These are phyloP conservation scores for Suhomyces sp. DNA, from an alignment of 805 yeast species.

Conservation along the genomic window DNA sequence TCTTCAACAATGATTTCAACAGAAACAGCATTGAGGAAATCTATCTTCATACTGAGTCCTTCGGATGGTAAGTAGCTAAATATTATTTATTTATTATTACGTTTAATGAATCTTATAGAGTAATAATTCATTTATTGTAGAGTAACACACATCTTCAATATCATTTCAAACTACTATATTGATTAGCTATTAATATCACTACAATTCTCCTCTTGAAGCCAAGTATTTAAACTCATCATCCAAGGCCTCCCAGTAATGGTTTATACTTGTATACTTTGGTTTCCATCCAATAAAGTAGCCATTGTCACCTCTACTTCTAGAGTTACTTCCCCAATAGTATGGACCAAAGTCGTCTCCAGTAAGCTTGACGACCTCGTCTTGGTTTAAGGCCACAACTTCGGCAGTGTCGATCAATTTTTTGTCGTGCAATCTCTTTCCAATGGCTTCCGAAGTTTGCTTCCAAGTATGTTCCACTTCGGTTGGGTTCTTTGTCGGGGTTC, in stretches of 20 bases:
- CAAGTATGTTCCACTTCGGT: slow-evolving; percentile 25
- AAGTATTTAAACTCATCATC: slow-evolving; percentile 17
- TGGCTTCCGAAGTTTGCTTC: slow-evolving; percentile 23
- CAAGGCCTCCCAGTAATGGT: slow-evolving; percentile 19
- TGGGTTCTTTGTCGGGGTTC: slow-evolving; percentile 10
- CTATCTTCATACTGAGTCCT: slow-evolving; percentile 51
- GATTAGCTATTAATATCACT: too few species aligned
- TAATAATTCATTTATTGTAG: too few species aligned
- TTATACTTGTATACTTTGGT: slow-evolving; percentile 15
- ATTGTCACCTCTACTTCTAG: slow-evolving; percentile 26
- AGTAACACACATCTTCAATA: too few species aligned
- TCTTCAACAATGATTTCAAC: slow-evolving; percentile 27
- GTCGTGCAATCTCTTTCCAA: slow-evolving; percentile 18
- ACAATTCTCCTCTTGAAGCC: slow-evolving; percentile 3
- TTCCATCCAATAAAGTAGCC: slow-evolving; percentile 28
- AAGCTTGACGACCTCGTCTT: slow-evolving; percentile 14
- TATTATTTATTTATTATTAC: neutral
- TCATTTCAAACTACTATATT: too few species aligned
- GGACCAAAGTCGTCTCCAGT: slow-evolving; percentile 18
- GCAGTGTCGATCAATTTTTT: slow-evolving; percentile 14
- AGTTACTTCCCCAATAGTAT: slow-evolving; percentile 25
- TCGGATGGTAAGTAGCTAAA: slow-evolving; percentile 37
- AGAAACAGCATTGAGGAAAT: slow-evolving; percentile 39
- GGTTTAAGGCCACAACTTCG: slow-evolving; percentile 16
- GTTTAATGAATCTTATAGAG: neutral